Conservation (phyloP, 2,329 filamentous ascomycete genomes). For the Colletotrichum ledebouriae region DNA sequence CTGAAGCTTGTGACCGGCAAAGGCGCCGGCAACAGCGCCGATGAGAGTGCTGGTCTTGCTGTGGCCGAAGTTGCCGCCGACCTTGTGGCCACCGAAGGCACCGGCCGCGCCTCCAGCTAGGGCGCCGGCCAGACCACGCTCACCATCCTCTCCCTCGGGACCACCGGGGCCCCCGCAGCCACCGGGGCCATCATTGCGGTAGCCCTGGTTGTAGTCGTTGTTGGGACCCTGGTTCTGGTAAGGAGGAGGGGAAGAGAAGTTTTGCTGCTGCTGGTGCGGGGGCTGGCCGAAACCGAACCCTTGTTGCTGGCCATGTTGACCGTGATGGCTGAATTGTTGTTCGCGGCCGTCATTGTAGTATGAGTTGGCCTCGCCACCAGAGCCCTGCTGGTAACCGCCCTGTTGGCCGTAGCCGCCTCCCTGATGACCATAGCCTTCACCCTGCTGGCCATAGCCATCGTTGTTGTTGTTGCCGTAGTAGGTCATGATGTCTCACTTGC, state of each 20-base stretch:
- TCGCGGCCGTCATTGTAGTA: conserved; percentile 35
- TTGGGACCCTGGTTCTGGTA: conserved; percentile 34
- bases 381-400: conserved; percentile 21
- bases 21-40: conserved; percentile 57
- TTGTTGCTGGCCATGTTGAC: conserved; percentile 23
- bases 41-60: conserved; percentile 53
- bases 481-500: conserved; percentile 30
- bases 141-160: conserved; percentile 51
- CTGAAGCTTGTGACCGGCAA: conserved; percentile 58
- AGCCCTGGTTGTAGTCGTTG: conserved; percentile 30
- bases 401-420: conserved; percentile 3
- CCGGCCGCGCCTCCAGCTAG: conserved; percentile 57
- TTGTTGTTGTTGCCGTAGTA: conserved; percentile 34
- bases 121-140: conserved; percentile 57
- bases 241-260: conserved; percentile 28
- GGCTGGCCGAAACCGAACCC: conserved; percentile 30
- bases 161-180: conserved; percentile 44
- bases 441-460: conserved; percentile 13
- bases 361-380: conserved; percentile 31
- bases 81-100: conserved; percentile 56
- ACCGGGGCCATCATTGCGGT: conserved; percentile 35
- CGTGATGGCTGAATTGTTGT: neutral
- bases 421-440: conserved; percentile 19
- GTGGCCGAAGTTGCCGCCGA: conserved; percentile 56
- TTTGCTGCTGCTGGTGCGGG: conserved; percentile 34